These are phyloP conservation scores for Mycena kentingensis DNA, from an alignment of 768 basidiomycete genomes.

Conservation along the genomic window DNA sequence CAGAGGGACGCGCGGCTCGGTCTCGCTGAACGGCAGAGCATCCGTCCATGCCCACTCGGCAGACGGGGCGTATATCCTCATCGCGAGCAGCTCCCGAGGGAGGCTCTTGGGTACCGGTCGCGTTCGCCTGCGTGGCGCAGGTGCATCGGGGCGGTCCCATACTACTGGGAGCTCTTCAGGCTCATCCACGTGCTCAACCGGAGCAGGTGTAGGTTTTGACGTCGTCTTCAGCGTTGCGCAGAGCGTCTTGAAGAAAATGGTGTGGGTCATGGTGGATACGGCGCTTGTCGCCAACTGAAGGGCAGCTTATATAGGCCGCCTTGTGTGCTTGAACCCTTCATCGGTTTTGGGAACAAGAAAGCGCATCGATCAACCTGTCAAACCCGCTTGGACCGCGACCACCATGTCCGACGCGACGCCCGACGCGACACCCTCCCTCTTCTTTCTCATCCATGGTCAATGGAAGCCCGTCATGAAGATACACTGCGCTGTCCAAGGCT, in stretches of 20 bases:
- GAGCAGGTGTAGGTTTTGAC: background rate
- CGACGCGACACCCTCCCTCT: too few relatives aligned
- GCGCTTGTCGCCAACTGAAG: too few relatives aligned
- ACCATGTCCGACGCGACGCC: too few relatives aligned
- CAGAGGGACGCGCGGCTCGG: slow-evolving; percentile 12
- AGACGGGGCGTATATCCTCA: slow-evolving; percentile 19
- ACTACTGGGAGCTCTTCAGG: background rate
- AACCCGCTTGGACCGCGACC: too few relatives aligned
- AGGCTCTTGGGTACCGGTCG: slow-evolving; percentile 4
- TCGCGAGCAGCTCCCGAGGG: slow-evolving; percentile 4
- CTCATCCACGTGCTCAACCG: background rate
- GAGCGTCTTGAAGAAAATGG: background rate
- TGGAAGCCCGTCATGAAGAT: too few relatives aligned
- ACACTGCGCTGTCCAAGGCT: too few relatives aligned
- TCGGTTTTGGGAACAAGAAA: too few relatives aligned
- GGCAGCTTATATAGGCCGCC: too few relatives aligned
- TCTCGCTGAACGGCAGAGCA: slow-evolving; percentile 18
- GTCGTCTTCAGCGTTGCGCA: background rate
- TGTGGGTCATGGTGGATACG: too few relatives aligned
- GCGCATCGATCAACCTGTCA: too few relatives aligned
- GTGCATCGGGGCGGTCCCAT: background rate
- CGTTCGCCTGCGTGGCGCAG: background rate
- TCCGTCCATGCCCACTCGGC: slow-evolving; percentile 25
- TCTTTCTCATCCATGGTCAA: too few relatives aligned
- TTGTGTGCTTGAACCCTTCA: too few relatives aligned